Percentiles rank a stretch among this genome's conserved stretches.
Conservation (phyloP, 495 filamentous ascomycete genomes). For the Hyaloscypha bicolor region DNA sequence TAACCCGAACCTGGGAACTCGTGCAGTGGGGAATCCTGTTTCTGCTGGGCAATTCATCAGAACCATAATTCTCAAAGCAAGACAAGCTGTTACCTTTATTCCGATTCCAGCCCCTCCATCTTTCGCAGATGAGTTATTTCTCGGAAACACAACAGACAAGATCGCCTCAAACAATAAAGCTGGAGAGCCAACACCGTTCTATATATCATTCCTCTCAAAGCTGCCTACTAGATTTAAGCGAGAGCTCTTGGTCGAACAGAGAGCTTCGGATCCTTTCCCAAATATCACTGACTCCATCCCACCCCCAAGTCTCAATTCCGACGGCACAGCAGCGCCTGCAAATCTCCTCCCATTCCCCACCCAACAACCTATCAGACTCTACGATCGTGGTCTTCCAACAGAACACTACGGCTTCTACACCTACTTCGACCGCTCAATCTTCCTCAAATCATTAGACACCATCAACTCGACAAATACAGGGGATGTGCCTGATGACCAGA, state of each 20-base stretch:
- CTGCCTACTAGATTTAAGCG: constrained; percentile 15
- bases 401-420: constrained; percentile 96
- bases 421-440: constrained; percentile 88
- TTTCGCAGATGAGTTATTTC: constrained; percentile 69
- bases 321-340: constrained; percentile 73
- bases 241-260: constrained; percentile 3
- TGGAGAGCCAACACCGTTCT: constrained; percentile 72
- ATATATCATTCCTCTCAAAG: constrained; percentile 52
- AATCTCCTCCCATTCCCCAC: constrained; percentile 66
- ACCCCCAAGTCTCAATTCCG: constrained; percentile 56
- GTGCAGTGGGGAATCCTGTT: constrained; percentile 36
- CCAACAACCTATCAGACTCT: constrained; percentile 83
- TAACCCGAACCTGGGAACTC: constrained; percentile 24
- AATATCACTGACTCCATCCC: constrained; percentile 59
- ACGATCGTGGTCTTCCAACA: constrained; percentile 72
- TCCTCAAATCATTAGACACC: constrained; percentile 59
- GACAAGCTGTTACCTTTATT: constrained; percentile 43
- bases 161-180: constrained; percentile 58
- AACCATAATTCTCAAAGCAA: constrained; percentile 30
- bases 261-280: constrained; percentile 38
- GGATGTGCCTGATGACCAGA: constrained; percentile 53
- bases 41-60: constrained; percentile 38
- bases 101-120: constrained; percentile 66
- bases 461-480: constrained; percentile 40
- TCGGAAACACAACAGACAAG: constrained; percentile 82